Evolutionary conservation across 1,284 basidiomycete genomes (phyloP).

Genomic region (Malassezia pachydermatis): DNA sequence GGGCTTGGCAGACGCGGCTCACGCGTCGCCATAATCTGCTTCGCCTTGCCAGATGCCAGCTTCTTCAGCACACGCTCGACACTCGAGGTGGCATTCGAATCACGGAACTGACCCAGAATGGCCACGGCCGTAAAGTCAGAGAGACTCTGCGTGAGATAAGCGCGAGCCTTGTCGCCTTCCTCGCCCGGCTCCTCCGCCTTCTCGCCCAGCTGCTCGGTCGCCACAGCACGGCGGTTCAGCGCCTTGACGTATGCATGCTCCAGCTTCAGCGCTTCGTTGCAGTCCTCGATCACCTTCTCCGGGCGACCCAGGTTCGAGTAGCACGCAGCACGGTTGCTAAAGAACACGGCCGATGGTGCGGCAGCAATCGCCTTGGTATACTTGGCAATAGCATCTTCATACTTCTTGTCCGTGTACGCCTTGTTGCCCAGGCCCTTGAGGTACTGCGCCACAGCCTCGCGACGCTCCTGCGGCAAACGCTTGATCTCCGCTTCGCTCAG

Average conservation of each 20-base stretch:
- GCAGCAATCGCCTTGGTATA: slow-evolving; percentile 78
- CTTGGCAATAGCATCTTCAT: slow-evolving; percentile 64
- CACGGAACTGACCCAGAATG: slow-evolving; percentile 84
- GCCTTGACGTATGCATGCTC: slow-evolving; percentile 88
- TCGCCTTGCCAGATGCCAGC: slow-evolving; percentile 63
- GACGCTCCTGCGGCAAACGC: slow-evolving; percentile 45
- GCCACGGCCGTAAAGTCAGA: slow-evolving; percentile 85
- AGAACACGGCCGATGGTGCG: slow-evolving; percentile 82
- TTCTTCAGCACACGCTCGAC: slow-evolving; percentile 89
- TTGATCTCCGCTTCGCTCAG: slow-evolving; percentile 35
- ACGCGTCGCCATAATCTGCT: slow-evolving; percentile 63
- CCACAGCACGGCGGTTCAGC: slow-evolving; percentile 78
- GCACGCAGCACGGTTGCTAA: slow-evolving; percentile 93
- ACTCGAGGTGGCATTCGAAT: slow-evolving; percentile 64
- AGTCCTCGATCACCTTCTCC: slow-evolving; percentile 79
- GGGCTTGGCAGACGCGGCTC: slow-evolving; percentile 76
- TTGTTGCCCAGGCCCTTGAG: slow-evolving; percentile 84
- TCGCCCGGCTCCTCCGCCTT: slow-evolving; percentile 57
- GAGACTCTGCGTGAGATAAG: slow-evolving; percentile 30
- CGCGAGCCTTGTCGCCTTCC: slow-evolving; percentile 33
- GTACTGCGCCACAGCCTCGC: slow-evolving; percentile 62
- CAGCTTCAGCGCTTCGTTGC: slow-evolving; percentile 73
- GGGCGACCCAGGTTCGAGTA: slow-evolving; percentile 80
- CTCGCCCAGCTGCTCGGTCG: slow-evolving; percentile 67
- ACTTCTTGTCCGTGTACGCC: slow-evolving; percentile 72